Percentiles rank a stretch among this genome's conserved stretches.
These are phyloP conservation scores for Botrytis byssoidea DNA, from an alignment of 2,329 filamentous ascomycete genomes.

Conservation along the genomic window DNA sequence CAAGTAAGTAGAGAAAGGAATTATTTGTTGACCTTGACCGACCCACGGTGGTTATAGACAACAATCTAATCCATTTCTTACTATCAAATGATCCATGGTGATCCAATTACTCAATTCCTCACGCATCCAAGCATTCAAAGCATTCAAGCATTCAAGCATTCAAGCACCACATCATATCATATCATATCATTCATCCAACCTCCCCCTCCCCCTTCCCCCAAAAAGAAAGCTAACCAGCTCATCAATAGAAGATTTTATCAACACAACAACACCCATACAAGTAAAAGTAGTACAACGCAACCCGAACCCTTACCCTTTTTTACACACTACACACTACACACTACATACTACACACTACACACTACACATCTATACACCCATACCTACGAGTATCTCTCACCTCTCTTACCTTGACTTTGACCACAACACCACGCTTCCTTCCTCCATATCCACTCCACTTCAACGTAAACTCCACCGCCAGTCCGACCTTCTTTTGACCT, in stretches of 20 bases:
- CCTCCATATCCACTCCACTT: constrained; percentile 8
- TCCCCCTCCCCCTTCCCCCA: too few relatives aligned
- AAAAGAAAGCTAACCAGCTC: constrained; percentile 3
- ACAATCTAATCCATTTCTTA: not conserved
- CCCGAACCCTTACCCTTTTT: not conserved
- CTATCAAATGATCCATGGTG: not conserved
- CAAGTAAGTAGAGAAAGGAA: not conserved
- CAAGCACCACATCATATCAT: not conserved
- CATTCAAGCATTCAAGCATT: not conserved
- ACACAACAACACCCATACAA: not conserved
- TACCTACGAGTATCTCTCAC: not conserved
- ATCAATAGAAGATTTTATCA: not conserved
- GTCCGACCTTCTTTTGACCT: constrained; percentile 9
- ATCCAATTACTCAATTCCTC: not conserved
- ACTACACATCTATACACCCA: too few relatives aligned
- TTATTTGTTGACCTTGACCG: too few relatives aligned
- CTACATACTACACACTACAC: not conserved
- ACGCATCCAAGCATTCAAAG: not conserved
- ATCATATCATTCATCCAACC: not conserved
- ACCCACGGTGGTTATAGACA: not conserved
- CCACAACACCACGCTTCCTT: constrained; percentile 1
- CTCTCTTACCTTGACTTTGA: not conserved
- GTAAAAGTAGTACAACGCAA: not conserved
- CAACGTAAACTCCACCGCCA: constrained; percentile 9
- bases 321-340: not conserved